Conservation (phyloP, 148 eudicot species). For the Silene conica region DNA sequence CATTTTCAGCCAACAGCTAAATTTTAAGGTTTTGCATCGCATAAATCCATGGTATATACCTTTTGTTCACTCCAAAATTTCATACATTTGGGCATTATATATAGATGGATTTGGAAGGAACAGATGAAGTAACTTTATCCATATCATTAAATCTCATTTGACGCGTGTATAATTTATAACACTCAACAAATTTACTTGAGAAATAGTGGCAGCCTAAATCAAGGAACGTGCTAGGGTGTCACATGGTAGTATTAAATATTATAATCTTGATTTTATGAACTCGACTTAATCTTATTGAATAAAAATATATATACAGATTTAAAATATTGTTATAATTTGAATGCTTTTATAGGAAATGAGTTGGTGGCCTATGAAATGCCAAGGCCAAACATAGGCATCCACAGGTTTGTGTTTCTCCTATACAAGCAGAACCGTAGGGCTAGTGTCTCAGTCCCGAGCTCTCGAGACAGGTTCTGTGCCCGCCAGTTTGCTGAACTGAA, state of each 20-base stretch:
- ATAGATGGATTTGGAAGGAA: too few relatives aligned
- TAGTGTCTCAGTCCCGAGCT: conserved; percentile 31
- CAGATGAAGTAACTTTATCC: too few relatives aligned
- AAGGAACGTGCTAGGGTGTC: not conserved
- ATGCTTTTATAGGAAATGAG: conserved; percentile 52
- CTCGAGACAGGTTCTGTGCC: conserved; percentile 62
- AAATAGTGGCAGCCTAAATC: not conserved
- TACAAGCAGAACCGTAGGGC: conserved; percentile 65
- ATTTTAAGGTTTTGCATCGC: too few relatives aligned
- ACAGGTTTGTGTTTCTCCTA: conserved; percentile 67
- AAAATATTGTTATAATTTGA: not conserved
- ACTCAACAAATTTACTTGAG: too few relatives aligned
- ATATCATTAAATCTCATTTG: too few relatives aligned
- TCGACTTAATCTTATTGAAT: not conserved
- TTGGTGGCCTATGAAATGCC: conserved; percentile 73
- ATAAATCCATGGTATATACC: too few relatives aligned
- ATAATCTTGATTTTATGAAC: not conserved
- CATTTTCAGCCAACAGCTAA: not conserved
- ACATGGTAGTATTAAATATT: not conserved
- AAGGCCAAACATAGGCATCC: conserved; percentile 91
- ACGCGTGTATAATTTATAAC: too few relatives aligned
- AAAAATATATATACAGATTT: not conserved
- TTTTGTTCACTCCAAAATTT: too few relatives aligned
- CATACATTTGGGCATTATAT: too few relatives aligned
- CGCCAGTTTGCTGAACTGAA: conserved; percentile 57